These are phyloP conservation scores for Lanmaoa pseudosensibilis DNA, from an alignment of 768 basidiomycete genomes.

Conservation along the genomic window DNA sequence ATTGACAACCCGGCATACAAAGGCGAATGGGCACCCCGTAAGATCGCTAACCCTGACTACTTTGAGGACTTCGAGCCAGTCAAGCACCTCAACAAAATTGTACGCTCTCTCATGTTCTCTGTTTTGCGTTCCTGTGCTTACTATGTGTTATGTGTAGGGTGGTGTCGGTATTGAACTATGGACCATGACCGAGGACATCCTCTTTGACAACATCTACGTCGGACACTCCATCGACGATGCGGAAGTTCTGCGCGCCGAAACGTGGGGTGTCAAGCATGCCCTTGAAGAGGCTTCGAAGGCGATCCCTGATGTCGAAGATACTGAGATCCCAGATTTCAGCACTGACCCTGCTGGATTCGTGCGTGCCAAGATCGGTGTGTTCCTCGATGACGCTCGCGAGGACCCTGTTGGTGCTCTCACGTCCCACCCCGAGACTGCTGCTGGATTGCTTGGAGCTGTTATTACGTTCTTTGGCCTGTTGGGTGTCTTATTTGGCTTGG, in stretches of 20 bases:
- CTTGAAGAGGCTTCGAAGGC: slow-evolving; percentile 61
- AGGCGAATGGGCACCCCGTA: slow-evolving; percentile 88
- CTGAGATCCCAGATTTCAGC: slow-evolving; percentile 50
- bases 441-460: slow-evolving; percentile 67
- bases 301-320: slow-evolving; percentile 48
- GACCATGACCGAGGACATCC: slow-evolving; percentile 97
- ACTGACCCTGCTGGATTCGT: slow-evolving; percentile 79
- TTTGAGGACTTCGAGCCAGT: slow-evolving; percentile 87
- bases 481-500: slow-evolving; percentile 73
- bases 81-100: slow-evolving; percentile 83
- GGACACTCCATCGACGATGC: slow-evolving; percentile 90
- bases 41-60: slow-evolving; percentile 88
- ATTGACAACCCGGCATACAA: slow-evolving; percentile 98
- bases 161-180: slow-evolving; percentile 98
- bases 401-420: slow-evolving; percentile 84
- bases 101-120: slow-evolving; percentile 35
- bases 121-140: slow-evolving; percentile 1
- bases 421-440: slow-evolving; percentile 85
- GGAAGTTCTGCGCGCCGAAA: slow-evolving; percentile 76
- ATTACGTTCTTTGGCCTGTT: slow-evolving; percentile 86
- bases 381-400: slow-evolving; percentile 72
- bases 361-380: slow-evolving; percentile 73
- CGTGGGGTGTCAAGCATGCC: slow-evolving; percentile 88
- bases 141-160: slow-evolving; percentile 47
- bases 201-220: slow-evolving; percentile 93